Percentiles rank a stretch among this genome's conserved stretches.
These are phyloP conservation scores for Xylariaceae sp. DNA, from an alignment of 2,329 filamentous ascomycete genomes.

Conservation along the genomic window DNA sequence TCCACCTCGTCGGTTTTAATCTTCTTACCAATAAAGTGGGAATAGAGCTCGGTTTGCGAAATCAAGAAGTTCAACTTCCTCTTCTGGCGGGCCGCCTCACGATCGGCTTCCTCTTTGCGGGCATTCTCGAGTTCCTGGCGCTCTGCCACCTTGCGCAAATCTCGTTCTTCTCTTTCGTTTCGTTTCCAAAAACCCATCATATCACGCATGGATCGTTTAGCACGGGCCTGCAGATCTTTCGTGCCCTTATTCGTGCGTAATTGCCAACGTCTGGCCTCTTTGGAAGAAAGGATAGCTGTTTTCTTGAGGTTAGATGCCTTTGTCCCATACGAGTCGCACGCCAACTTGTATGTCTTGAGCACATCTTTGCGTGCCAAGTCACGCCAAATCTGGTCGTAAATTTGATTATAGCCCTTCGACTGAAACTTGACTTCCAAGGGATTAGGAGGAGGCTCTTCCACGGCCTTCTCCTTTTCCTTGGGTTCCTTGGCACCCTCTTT, in stretches of 20 bases:
- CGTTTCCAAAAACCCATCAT: constrained; percentile 99
- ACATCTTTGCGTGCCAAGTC: constrained; percentile 92
- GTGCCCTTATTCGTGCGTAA: constrained; percentile 96
- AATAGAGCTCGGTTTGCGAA: constrained; percentile 97
- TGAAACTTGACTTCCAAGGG: constrained; percentile 62
- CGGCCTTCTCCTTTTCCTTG: constrained; percentile 37
- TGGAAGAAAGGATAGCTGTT: constrained; percentile 92
- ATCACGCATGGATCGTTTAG: constrained; percentile 97
- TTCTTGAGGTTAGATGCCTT: constrained; percentile 96
- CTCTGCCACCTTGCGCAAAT: constrained; percentile 88
- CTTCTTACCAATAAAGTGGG: constrained; percentile 98
- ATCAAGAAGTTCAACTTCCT: constrained; percentile 99
- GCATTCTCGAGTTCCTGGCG: constrained; percentile 94
- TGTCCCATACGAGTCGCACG: constrained; percentile 75
- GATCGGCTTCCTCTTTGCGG: constrained; percentile 92
- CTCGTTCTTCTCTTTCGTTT: constrained; percentile 94
- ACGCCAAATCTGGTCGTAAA: constrained; percentile 96
- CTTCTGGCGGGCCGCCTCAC: constrained; percentile 95
- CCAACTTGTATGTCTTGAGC: constrained; percentile 85
- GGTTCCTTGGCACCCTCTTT: constrained; percentile 44
- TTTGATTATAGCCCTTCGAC: constrained; percentile 91
- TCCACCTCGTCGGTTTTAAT: constrained; percentile 97
- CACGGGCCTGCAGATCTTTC: constrained; percentile 93
- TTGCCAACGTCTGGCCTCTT: constrained; percentile 97
- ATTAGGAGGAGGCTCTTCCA: constrained; percentile 35